Conservation (phyloP, 2,329 filamentous ascomycete species). For the Pseudodiploospora longispora region DNA sequence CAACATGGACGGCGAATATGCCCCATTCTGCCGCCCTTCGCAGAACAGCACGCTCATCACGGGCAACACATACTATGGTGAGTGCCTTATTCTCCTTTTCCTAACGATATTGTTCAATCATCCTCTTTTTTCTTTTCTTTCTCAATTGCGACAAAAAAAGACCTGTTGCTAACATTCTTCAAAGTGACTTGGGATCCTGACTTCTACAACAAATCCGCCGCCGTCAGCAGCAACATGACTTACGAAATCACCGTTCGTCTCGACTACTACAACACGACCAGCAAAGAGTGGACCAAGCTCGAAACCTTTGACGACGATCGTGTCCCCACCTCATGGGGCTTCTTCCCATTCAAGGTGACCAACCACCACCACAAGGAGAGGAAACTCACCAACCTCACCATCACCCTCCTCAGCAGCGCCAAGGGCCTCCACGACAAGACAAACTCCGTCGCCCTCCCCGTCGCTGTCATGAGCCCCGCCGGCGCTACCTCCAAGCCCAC, state of each 20-base stretch:
- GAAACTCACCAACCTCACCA: slow-evolving; percentile 37
- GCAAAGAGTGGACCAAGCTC: slow-evolving; percentile 29
- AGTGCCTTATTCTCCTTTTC: slow-evolving; percentile 9
- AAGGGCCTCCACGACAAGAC: slow-evolving; percentile 25
- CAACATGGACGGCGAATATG: slow-evolving; percentile 37
- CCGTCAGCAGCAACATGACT: slow-evolving; percentile 24
- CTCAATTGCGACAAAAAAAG: background rate
- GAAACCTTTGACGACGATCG: slow-evolving; percentile 22
- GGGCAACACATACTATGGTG: slow-evolving; percentile 44
- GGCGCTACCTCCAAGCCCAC: slow-evolving; percentile 28
- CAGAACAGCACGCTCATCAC: slow-evolving; percentile 35
- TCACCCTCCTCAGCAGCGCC: slow-evolving; percentile 34
- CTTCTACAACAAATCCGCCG: slow-evolving; percentile 37
- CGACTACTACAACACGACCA: slow-evolving; percentile 31
- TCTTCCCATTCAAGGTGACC: slow-evolving; percentile 38
- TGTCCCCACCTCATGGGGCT: slow-evolving; percentile 36
- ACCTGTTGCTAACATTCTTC: slow-evolving; percentile 1
- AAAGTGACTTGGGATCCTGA: slow-evolving; percentile 50
- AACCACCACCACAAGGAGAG: slow-evolving; percentile 27
- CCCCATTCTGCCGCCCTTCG: slow-evolving; percentile 45
- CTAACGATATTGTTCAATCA: background rate
- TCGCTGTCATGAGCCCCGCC: slow-evolving; percentile 24
- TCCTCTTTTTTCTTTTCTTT: background rate
- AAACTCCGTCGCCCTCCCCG: slow-evolving; percentile 35
- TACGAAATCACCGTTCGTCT: slow-evolving; percentile 28